Base-by-base conservation (phyloP, 1,139 yeast genomes). In the Suhomyces terraborum region DNA sequence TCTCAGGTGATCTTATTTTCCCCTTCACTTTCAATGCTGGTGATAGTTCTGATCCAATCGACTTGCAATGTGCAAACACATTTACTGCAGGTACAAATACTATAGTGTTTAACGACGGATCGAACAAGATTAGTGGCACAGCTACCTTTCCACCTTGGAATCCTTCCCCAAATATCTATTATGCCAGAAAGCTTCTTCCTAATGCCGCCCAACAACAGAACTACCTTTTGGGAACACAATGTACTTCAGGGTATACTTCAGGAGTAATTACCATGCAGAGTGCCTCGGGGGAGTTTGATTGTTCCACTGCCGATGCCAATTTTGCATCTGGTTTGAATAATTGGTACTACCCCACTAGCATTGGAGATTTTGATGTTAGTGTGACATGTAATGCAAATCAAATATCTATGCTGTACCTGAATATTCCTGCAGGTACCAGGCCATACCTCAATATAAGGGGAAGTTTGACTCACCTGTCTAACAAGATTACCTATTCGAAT, bases 391-490 rank as follows among this genome's bases (percentile, higher is more conserved):
- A 52, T 9, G 4, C 49, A 1, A 29, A 35, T 5, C 36, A 45
- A 0, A 49, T 46, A 33, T 28, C 37, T 1, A 45, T 60, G 4
- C 36, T 38, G 7, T 65, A 56, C 43, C 14, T 30, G 1, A 55
- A 58, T 39, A 41, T 66, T 25, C 69, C 70, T 5, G 61, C 66
- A 3, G 70, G 69, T 5, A 62, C 50, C 47, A 51, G 68, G 24
- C 66, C 67, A n/a, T 66, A 52, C 44, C 45, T 66, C 29, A 12
- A 24, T 13, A 12, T 24, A 3, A 6, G 12, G 6, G 16, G 62
- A 54, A 40, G 8, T 32, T 10, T 28, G 14, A 8, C 13, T 6
- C 10, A 8, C 21, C 19, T 33, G 3, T 28, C 34, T 18, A 8
- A 22, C 25, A 12, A 24, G 8, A 27, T 16, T 12, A 50, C 22